These are phyloP conservation scores for Clarireedia sp. DNA, from an alignment of 2,329 filamentous ascomycete genomes.

Conservation along the genomic window DNA sequence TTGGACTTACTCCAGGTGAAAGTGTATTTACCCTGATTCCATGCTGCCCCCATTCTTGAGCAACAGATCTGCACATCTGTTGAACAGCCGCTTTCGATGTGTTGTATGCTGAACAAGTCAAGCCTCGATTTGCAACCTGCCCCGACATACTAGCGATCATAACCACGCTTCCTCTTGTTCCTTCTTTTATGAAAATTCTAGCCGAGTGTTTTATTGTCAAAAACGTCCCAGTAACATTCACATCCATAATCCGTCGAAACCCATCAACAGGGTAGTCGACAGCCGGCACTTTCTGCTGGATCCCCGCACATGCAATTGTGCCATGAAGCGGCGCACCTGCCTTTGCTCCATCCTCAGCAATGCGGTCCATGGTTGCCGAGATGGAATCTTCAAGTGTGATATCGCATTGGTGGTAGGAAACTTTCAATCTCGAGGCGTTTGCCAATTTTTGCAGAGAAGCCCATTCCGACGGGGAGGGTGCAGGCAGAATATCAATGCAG, in stretches of 20 bases:
- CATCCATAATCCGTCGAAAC: constrained; percentile 50
- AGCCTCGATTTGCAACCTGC: constrained; percentile 37
- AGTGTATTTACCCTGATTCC: constrained; percentile 58
- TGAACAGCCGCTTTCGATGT: constrained; percentile 53
- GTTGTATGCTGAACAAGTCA: constrained; percentile 58
- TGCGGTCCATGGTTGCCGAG: constrained; percentile 30
- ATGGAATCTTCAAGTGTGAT: constrained; percentile 38
- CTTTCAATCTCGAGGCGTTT: constrained; percentile 27
- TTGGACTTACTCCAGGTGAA: constrained; percentile 40
- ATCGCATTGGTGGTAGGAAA: constrained; percentile 32
- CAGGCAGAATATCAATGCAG: constrained; percentile 25
- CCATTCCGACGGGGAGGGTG: background rate
- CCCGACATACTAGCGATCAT: constrained; percentile 44
- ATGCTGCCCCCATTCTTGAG: constrained; percentile 53
- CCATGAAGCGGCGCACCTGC: constrained; percentile 38
- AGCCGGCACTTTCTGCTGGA: constrained; percentile 60
- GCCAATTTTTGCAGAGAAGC: constrained; percentile 12
- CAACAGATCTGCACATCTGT: constrained; percentile 50
- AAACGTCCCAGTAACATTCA: constrained; percentile 63
- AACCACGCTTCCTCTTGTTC: constrained; percentile 39
- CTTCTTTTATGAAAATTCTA: constrained; percentile 40
- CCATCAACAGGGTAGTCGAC: constrained; percentile 54
- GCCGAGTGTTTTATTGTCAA: constrained; percentile 64
- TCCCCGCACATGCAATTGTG: constrained; percentile 60
- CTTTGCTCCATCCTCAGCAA: constrained; percentile 18